phyloP scores from a whole-genome alignment of 1,284 basidiomycete species.

The Sanghuangporus weigelae region DNA sequence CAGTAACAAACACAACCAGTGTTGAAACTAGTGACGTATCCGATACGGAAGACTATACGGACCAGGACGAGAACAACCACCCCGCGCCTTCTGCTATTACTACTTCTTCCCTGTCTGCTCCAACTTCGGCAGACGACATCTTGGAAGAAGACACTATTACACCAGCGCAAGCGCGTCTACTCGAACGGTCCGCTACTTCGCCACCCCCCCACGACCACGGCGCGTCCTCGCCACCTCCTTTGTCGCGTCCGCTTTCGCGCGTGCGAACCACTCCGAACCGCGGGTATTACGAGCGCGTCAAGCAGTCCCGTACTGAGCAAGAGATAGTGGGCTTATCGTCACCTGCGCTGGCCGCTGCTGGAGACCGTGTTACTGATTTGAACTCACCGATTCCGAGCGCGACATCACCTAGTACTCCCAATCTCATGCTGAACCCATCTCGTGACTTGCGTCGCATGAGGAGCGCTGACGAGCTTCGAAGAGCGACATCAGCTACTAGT shows the following conservation, averaged over 20 bases:
- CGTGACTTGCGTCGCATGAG: conserved; percentile 78
- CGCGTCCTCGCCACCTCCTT: conserved; percentile 19
- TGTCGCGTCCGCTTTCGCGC: conserved; percentile 20
- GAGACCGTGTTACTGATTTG: conserved; percentile 21
- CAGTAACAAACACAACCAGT: conserved; percentile 40
- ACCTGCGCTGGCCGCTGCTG: conserved; percentile 16
- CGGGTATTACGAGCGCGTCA: conserved; percentile 16
- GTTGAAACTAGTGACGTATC: conserved; percentile 44
- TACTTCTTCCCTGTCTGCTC: not conserved
- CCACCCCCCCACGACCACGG: conserved; percentile 25
- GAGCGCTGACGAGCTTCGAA: conserved; percentile 75
- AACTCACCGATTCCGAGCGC: not conserved
- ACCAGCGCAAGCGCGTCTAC: conserved; percentile 47
- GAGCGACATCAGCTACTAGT: conserved; percentile 28
- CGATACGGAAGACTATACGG: conserved; percentile 46
- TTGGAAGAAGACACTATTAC: conserved; percentile 71
- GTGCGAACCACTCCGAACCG: conserved; percentile 21
- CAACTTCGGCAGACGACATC: conserved; percentile 5
- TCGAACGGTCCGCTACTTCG: conserved; percentile 46
- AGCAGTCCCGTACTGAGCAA: conserved; percentile 12
- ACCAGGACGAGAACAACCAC: conserved; percentile 27
- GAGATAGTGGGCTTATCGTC: not conserved
- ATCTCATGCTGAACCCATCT: conserved; percentile 20
- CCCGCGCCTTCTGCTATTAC: not conserved
- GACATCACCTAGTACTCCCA: conserved; percentile 9